Conservation (phyloP, 495 filamentous ascomycete species). For the Rhypophila decipiens region DNA sequence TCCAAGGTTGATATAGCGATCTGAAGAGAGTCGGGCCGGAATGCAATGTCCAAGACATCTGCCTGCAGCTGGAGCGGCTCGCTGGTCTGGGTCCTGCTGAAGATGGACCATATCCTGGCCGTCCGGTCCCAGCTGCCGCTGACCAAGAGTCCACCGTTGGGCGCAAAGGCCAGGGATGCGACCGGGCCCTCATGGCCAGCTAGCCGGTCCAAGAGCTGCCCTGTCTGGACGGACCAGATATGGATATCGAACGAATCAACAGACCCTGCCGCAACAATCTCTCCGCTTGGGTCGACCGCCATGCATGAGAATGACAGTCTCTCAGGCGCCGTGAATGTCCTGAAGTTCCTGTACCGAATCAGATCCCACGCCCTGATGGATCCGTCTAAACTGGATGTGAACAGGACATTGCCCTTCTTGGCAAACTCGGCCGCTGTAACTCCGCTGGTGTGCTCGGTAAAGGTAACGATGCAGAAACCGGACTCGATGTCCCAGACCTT, state of each 20-base stretch:
- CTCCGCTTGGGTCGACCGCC: conserved; percentile 93
- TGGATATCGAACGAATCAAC: conserved; percentile 95
- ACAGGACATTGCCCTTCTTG: conserved; percentile 88
- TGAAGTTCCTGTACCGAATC: conserved; percentile 91
- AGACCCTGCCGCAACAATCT: conserved; percentile 91
- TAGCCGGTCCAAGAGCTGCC: conserved; percentile 85
- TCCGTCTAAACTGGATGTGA: conserved; percentile 89
- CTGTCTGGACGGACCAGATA: conserved; percentile 97
- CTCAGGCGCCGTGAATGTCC: conserved; percentile 90
- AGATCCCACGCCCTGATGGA: conserved; percentile 95
- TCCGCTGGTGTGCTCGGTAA: conserved; percentile 91
- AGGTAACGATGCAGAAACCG: conserved; percentile 95
- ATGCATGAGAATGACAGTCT: conserved; percentile 86
- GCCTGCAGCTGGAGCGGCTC: conserved; percentile 87
- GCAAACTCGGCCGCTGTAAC: conserved; percentile 95
- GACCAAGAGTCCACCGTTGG: conserved; percentile 72
- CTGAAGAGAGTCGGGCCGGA: conserved; percentile 86
- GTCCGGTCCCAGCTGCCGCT: conserved; percentile 96
- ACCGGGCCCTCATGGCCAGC: conserved; percentile 93
- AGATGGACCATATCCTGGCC: conserved; percentile 91
- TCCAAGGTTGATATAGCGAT: conserved; percentile 88
- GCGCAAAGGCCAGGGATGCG: conserved; percentile 77
- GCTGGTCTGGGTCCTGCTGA: conserved; percentile 85
- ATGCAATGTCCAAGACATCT: conserved; percentile 79
- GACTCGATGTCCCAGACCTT: conserved; percentile 97